Conservation (phyloP, 2,329 filamentous ascomycete genomes). For the Penicillium glabrum region DNA sequence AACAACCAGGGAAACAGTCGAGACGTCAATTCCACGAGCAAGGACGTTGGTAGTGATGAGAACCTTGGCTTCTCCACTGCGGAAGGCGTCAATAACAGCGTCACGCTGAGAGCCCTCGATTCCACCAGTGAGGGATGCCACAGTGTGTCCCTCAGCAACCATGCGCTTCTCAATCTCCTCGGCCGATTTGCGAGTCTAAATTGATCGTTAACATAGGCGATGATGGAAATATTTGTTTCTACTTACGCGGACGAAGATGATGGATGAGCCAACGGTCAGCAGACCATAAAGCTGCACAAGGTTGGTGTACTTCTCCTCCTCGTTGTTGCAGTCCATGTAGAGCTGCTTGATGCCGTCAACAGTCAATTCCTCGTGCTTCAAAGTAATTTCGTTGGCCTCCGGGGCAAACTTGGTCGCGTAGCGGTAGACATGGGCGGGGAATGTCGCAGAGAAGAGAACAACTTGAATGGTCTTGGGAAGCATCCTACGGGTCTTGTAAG, state of each 20-base stretch:
- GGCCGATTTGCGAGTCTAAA: conserved; percentile 79
- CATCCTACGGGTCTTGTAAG: conserved; percentile 54
- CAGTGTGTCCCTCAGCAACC: conserved; percentile 84
- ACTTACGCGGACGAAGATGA: conserved; percentile 90
- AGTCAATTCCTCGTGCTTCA: conserved; percentile 87
- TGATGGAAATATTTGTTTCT: background rate
- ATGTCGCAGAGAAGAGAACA: conserved; percentile 92
- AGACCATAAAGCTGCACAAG: conserved; percentile 92
- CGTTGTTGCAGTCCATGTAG: conserved; percentile 86
- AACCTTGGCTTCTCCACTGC: conserved; percentile 84
- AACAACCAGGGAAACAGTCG: conserved; percentile 95
- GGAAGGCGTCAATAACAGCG: conserved; percentile 80
- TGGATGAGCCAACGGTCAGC: conserved; percentile 94
- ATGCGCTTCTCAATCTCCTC: conserved; percentile 82
- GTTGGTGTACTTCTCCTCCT: conserved; percentile 81
- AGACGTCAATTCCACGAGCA: conserved; percentile 88
- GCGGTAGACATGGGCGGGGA: conserved; percentile 78
- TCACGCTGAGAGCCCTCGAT: conserved; percentile 84
- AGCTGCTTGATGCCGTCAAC: conserved; percentile 97
- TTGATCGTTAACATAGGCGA: conserved; percentile 17
- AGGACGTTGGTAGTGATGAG: conserved; percentile 97
- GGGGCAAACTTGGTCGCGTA: conserved; percentile 86
- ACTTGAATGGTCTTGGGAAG: conserved; percentile 77
- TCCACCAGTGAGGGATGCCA: conserved; percentile 84
- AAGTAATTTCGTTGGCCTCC: conserved; percentile 78